Percentiles rank a stretch among this genome's conserved stretches.
phyloP scores from a whole-genome alignment of 805 yeast species.

The Nadsonia fulvescens region DNA sequence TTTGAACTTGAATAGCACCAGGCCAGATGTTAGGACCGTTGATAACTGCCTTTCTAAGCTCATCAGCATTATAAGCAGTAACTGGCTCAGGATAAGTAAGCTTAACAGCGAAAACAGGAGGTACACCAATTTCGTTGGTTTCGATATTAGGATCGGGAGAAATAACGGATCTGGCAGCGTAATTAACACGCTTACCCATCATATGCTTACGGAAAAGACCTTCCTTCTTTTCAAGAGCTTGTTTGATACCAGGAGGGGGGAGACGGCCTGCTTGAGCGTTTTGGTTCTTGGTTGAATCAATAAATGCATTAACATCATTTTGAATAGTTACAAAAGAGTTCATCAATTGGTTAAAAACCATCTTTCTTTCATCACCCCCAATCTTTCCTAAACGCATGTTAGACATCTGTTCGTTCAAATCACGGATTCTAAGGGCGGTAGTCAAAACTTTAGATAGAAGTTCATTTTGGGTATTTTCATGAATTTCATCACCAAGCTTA shows the following conservation, averaged over 20 bases:
- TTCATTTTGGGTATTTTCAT: conserved; percentile 88
- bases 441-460: conserved; percentile 62
- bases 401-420: conserved; percentile 69
- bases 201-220: conserved; percentile 95
- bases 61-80: conserved; percentile 76
- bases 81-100: conserved; percentile 98
- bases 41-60: conserved; percentile 81
- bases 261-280: conserved; percentile 45
- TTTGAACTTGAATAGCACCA: conserved; percentile 91
- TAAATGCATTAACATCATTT: conserved; percentile 84
- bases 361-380: conserved; percentile 47
- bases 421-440: conserved; percentile 69
- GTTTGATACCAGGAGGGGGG: conserved; percentile 91
- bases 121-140: conserved; percentile 96
- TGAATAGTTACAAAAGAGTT: conserved; percentile 89
- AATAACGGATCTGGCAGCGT: conserved; percentile 97
- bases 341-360: conserved; percentile 77
- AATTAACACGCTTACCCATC: conserved; percentile 99
- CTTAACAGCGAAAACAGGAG: conserved; percentile 93
- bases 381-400: conserved; percentile 39
- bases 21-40: conserved; percentile 99
- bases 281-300: conserved; percentile 82
- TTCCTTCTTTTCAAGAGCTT: conserved; percentile 94
- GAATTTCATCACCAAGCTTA: conserved; percentile 88
- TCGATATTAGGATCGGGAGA: conserved; percentile 97